A percentile compares a stretch with the other conserved stretches of the same genome.
phyloP scores from a whole-genome alignment of 2,329 filamentous ascomycete genomes.

The Mycogone perniciosa region DNA sequence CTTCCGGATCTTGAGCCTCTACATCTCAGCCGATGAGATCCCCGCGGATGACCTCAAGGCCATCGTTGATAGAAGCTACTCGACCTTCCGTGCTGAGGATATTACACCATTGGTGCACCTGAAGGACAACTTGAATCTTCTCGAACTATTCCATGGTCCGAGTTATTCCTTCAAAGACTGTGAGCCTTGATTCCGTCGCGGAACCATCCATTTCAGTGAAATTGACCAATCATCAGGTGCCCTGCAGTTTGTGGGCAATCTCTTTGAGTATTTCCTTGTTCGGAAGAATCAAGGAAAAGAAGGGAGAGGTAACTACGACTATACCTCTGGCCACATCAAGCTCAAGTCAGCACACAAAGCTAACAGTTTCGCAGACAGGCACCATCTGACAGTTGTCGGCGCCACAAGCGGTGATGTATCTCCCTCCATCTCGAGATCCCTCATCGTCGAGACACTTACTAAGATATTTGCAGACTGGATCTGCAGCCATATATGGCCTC shows the following conservation, averaged over 20 bases:
- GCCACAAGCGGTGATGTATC: constrained; percentile 68
- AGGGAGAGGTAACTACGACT: constrained; percentile 38
- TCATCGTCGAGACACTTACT: neutral
- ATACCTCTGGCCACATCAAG: neutral
- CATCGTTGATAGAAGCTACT: constrained; percentile 80
- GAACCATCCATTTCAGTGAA: neutral
- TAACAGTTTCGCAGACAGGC: constrained; percentile 43
- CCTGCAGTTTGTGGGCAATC: constrained; percentile 86
- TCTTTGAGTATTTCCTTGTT: constrained; percentile 84
- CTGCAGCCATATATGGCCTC: constrained; percentile 91
- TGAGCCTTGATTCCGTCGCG: neutral
- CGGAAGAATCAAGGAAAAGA: constrained; percentile 65
- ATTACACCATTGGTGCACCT: constrained; percentile 73
- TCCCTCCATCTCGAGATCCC: neutral
- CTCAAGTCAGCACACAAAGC: neutral
- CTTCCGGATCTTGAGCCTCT: constrained; percentile 77
- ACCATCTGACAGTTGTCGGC: constrained; percentile 80
- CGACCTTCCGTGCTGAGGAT: constrained; percentile 66
- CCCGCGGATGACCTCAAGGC: constrained; percentile 70
- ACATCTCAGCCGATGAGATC: constrained; percentile 80
- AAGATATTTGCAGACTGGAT: constrained; percentile 55
- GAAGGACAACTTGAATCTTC: constrained; percentile 68
- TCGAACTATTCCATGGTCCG: constrained; percentile 94
- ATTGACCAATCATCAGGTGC: constrained; percentile 37
- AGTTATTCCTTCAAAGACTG: constrained; percentile 91